These are phyloP conservation scores for Diutina rugosa DNA, from an alignment of 1,139 yeast genomes.

Conservation along the genomic window DNA sequence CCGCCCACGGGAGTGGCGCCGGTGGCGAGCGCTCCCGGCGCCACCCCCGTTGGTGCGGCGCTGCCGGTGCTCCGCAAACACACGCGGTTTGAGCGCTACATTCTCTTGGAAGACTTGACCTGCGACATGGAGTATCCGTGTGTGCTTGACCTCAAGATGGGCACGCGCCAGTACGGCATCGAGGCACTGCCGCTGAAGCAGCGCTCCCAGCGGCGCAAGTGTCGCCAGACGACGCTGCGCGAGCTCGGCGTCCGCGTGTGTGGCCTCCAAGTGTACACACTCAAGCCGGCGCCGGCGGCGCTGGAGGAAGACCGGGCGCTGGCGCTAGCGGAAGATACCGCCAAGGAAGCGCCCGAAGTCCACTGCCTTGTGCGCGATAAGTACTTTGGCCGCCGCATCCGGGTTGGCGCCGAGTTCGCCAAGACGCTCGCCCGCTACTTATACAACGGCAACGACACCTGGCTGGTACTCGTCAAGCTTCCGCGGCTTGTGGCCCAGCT, in stretches of 20 bases:
- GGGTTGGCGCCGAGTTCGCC: constrained; percentile 66
- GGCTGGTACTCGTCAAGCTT: constrained; percentile 54
- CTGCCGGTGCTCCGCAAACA: constrained; percentile 18
- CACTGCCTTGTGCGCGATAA: constrained; percentile 66
- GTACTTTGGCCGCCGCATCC: constrained; percentile 77
- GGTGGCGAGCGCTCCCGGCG: background rate
- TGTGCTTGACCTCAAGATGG: constrained; percentile 93
- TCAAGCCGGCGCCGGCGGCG: background rate
- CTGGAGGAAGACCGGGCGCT: background rate
- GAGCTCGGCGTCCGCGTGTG: constrained; percentile 84
- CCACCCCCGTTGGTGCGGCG: constrained; percentile 3
- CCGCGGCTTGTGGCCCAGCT: constrained; percentile 54
- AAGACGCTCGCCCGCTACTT: constrained; percentile 63
- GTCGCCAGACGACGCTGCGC: constrained; percentile 70
- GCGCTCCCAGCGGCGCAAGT: constrained; percentile 69
- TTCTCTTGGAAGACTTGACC: constrained; percentile 85
- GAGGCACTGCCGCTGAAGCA: constrained; percentile 70
- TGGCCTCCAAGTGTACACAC: constrained; percentile 87
- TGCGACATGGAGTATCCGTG: constrained; percentile 75
- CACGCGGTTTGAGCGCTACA: constrained; percentile 63
- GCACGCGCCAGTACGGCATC: constrained; percentile 96
- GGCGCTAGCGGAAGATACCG: background rate
- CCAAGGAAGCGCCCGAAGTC: constrained; percentile 7
- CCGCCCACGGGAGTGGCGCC: background rate
- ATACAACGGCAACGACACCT: constrained; percentile 53